phyloP scores from a whole-genome alignment of 495 filamentous ascomycete species.

The Penicillium maclennaniae region DNA sequence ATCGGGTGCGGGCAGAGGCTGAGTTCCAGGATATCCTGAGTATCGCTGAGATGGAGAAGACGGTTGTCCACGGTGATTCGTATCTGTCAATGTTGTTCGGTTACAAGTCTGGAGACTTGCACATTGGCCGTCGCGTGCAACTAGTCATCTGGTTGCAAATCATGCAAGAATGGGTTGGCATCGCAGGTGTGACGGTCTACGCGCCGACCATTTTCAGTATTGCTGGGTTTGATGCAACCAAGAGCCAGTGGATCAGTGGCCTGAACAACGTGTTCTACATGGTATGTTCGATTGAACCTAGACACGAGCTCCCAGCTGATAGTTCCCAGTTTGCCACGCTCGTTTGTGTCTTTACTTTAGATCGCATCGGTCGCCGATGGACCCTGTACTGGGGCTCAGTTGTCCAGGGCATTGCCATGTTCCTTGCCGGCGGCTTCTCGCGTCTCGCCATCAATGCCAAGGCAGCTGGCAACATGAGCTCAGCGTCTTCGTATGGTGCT shows the following conservation, averaged over 20 bases:
- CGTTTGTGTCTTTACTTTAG: constrained; percentile 64
- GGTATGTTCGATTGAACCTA: constrained; percentile 16
- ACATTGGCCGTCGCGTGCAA: constrained; percentile 63
- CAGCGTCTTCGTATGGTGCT: constrained; percentile 53
- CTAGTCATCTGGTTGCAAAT: constrained; percentile 71
- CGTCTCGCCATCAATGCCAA: constrained; percentile 49
- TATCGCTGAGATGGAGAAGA: constrained; percentile 54
- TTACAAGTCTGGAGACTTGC: constrained; percentile 57
- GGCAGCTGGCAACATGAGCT: constrained; percentile 37
- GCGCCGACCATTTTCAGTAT: constrained; percentile 65
- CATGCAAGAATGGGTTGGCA: constrained; percentile 71
- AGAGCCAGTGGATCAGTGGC: constrained; percentile 65
- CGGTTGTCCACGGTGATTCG: constrained; percentile 46
- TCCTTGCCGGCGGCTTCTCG: constrained; percentile 55
- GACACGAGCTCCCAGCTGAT: neutral
- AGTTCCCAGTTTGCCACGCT: constrained; percentile 50
- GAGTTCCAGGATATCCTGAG: constrained; percentile 63
- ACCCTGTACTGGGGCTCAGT: constrained; percentile 65
- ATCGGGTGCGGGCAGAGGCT: constrained; percentile 49
- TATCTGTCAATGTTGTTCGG: constrained; percentile 65
- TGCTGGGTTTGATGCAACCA: constrained; percentile 56
- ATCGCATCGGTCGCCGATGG: constrained; percentile 65
- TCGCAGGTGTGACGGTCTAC: constrained; percentile 67
- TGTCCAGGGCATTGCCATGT: constrained; percentile 60
- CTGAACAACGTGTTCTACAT: constrained; percentile 66